A percentile compares a stretch with the other conserved stretches of the same genome.
phyloP scores from a whole-genome alignment of 352 stramenopile genomes.

The Phytophthora sp. region DNA sequence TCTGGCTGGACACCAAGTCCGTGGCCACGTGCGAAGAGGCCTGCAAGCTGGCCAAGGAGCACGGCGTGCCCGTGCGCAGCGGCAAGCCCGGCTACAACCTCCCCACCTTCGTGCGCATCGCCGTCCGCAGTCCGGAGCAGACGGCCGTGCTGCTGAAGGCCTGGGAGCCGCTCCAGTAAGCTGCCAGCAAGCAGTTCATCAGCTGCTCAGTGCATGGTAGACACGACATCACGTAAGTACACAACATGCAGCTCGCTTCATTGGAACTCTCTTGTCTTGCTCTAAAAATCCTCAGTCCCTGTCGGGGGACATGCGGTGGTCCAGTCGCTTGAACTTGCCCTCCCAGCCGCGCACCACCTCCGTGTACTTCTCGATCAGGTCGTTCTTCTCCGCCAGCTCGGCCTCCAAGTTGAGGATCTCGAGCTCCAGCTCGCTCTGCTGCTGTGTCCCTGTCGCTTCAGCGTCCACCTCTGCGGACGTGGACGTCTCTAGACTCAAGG shows the following conservation, averaged over 20 bases:
- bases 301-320: constrained; percentile 67
- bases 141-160: constrained; percentile 76
- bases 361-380: constrained; percentile 85
- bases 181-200: not conserved
- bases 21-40: constrained; percentile 54
- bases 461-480: not conserved
- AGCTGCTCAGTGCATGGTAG: not conserved
- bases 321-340: constrained; percentile 83
- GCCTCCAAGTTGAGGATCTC: constrained; percentile 80
- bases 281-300: not conserved
- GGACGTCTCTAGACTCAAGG: constrained; percentile 16
- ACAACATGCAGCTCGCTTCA: constrained; percentile 25
- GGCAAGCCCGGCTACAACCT: constrained; percentile 90
- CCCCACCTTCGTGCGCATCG: constrained; percentile 84
- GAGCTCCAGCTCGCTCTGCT: constrained; percentile 66
- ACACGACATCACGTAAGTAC: constrained; percentile 1
- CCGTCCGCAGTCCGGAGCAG: constrained; percentile 76
- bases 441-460: constrained; percentile 8
- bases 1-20: constrained; percentile 90
- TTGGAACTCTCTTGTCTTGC: not conserved
- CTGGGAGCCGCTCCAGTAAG: constrained; percentile 71
- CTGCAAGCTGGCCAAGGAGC: constrained; percentile 77
- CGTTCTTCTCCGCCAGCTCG: constrained; percentile 84
- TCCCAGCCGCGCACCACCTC: constrained; percentile 87
- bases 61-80: constrained; percentile 86